Percentiles rank a stretch among this genome's conserved stretches.
Evolutionary conservation across 768 basidiomycete species (phyloP).

Genomic region (Heimioporus sp.): DNA sequence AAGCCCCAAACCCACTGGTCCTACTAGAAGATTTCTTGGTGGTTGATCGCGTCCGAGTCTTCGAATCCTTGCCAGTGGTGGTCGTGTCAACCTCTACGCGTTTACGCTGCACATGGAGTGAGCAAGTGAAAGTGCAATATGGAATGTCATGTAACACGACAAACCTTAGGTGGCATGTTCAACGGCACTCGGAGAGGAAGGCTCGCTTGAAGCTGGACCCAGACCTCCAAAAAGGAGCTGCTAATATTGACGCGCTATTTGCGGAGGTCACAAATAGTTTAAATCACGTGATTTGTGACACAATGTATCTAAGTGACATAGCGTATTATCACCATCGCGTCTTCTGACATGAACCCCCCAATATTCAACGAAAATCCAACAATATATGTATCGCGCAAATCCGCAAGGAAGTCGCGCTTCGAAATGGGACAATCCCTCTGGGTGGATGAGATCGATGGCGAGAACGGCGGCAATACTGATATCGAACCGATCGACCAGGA

Average conservation of each 20-base stretch:
- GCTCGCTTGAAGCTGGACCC: not conserved
- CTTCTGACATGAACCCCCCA: constrained; percentile 45
- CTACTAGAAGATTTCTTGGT: constrained; percentile 41
- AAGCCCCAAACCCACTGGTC: constrained; percentile 18
- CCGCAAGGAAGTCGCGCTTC: constrained; percentile 40
- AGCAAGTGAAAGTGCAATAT: not conserved
- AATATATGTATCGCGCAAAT: constrained; percentile 57
- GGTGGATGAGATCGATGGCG: constrained; percentile 48
- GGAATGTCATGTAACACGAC: constrained; percentile 1
- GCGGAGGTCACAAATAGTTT: constrained; percentile 5
- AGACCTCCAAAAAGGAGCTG: constrained; percentile 11
- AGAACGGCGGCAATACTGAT: constrained; percentile 37
- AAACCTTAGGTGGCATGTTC: constrained; percentile 40
- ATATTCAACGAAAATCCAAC: constrained; percentile 91
- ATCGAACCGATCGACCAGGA: constrained; percentile 80
- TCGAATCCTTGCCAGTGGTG: constrained; percentile 23
- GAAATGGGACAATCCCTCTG: constrained; percentile 55
- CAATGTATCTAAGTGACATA: constrained; percentile 12
- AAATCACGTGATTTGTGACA: constrained; percentile 25
- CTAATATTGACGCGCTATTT: constrained; percentile 18
- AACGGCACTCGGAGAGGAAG: not conserved
- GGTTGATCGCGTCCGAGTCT: constrained; percentile 47
- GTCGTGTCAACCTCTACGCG: constrained; percentile 42
- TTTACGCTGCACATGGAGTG: constrained; percentile 49
- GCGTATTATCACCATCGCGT: constrained; percentile 1